These are phyloP conservation scores for Anaeromyces robustus DNA, from an alignment of 192 early-diverging fungal genomes.

Conservation along the genomic window DNA sequence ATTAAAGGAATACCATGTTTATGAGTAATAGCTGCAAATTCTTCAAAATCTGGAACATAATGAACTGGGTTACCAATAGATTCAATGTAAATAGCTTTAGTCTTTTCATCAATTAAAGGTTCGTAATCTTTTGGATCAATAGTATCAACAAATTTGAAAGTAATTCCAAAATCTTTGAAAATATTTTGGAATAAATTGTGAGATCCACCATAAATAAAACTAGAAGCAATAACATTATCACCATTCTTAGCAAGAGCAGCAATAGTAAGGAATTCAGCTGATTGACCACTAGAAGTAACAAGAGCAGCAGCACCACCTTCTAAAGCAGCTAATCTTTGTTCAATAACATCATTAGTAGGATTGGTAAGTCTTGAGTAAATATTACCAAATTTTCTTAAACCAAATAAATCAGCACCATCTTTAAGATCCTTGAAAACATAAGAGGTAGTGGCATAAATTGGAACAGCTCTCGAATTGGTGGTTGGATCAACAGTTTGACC, in stretches of 20 bases:
- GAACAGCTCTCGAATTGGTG: conserved; percentile 68
- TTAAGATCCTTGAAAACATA: conserved; percentile 68
- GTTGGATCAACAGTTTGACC: conserved; percentile 47
- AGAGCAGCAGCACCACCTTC: conserved; percentile 73
- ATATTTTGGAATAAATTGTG: conserved; percentile 3
- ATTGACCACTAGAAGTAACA: conserved; percentile 49
- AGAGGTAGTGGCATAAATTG: conserved; percentile 80
- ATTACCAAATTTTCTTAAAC: conserved; percentile 53
- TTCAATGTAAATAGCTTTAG: conserved; percentile 82
- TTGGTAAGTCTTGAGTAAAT: conserved; percentile 76
- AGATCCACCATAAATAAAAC: conserved; percentile 24
- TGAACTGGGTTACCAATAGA: conserved; percentile 82
- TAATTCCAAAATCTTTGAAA: conserved; percentile 54
- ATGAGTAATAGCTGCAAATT: conserved; percentile 66
- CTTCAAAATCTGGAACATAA: conserved; percentile 73
- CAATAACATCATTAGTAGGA: conserved; percentile 78
- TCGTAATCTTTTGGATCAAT: conserved; percentile 61
- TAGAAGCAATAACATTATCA: conserved; percentile 77
- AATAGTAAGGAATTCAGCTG: conserved; percentile 74
- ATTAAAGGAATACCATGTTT: conserved; percentile 70
- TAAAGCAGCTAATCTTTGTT: conserved; percentile 79
- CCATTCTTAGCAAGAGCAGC: conserved; percentile 60
- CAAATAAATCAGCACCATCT: conserved; percentile 72
- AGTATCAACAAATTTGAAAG: conserved; percentile 55
- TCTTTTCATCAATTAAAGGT: conserved; percentile 70